Evolutionary conservation across 1,284 basidiomycete genomes (phyloP), one percentile per base, ranked within the genome.

Genomic region (Marasmius tenuissimus): DNA sequence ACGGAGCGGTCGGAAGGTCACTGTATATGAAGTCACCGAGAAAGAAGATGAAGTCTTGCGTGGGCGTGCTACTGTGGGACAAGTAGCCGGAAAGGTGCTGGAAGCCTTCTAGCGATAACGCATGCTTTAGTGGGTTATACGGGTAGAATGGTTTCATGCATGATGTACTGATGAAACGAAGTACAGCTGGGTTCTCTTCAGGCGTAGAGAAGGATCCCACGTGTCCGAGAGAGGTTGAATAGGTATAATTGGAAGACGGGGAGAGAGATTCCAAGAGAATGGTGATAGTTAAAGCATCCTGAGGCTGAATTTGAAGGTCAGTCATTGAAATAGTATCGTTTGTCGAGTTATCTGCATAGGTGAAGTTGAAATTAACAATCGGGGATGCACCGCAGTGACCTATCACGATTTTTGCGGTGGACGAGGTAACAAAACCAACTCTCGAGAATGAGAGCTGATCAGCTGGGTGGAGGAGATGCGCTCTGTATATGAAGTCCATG

Each of bases 1-100:
- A 38, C n/a, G 42, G 11, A 18, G 33, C 18, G 16, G 40, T 48
- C 4, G 58, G 58, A 18, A 59, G 35, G n/a, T 59, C 58, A 40
- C 33, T 59, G 34, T 59, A 59, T 16, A 51, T 51, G 37, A 50
- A 59, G 47, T 59, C 58, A 16, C 58, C 58, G 38, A 59, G 58
- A 35, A 59, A 59, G 34, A 59, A 50, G 48, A 59, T 52, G 48
- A 50, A 59, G 50, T 59, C 58, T 40, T 27, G 55, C 18, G n/a
- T 27, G 27, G 22, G 8, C 9, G n/a, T 16, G 8, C 14, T 45
- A 10, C 37, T 53, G n/a, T 34, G 4, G n/a, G 38, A 38, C 8
- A 57, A 4, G 47, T 57, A 57, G 16, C 14, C 20, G 16, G 20
- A 22, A 18, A 57, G 33, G 34, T 42, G 33, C 37, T 42, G 55